A percentile compares a stretch with the other conserved stretches of the same genome.
These are phyloP conservation scores for Penicillium macrosclerotiorum DNA, from an alignment of 495 filamentous ascomycete species.

Conservation along the genomic window DNA sequence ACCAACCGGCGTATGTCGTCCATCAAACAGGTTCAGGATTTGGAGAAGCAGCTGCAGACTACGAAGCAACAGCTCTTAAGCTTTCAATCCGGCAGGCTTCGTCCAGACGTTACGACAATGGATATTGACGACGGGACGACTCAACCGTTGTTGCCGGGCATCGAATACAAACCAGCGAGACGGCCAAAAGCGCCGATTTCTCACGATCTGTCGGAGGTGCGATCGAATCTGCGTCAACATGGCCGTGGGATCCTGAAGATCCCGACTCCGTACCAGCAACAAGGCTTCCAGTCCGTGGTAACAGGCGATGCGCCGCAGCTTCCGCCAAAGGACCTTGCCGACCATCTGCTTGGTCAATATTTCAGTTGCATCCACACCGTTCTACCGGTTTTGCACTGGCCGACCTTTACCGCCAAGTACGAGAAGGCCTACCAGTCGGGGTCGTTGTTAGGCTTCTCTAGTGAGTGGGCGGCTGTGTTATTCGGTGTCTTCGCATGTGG, in stretches of 20 bases:
- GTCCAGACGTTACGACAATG: slow-evolving; percentile 45
- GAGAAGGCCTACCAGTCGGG: slow-evolving; percentile 72
- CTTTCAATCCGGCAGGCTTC: slow-evolving; percentile 52
- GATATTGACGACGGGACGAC: slow-evolving; percentile 61
- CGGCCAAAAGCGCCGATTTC: slow-evolving; percentile 56
- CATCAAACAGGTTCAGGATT: slow-evolving; percentile 97
- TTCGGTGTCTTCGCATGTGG: slow-evolving; percentile 86
- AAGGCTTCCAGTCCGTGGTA: slow-evolving; percentile 49
- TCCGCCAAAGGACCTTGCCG: slow-evolving; percentile 68
- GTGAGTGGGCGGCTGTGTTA: slow-evolving; percentile 77
- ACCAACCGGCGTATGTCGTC: slow-evolving; percentile 98
- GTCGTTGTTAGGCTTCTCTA: slow-evolving; percentile 59
- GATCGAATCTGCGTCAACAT: slow-evolving; percentile 70
- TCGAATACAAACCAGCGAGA: slow-evolving; percentile 61
- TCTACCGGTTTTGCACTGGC: slow-evolving; percentile 88
- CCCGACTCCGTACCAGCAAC: slow-evolving; percentile 67
- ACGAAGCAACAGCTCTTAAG: slow-evolving; percentile 72
- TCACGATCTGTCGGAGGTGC: slow-evolving; percentile 69
- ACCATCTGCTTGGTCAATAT: slow-evolving; percentile 75
- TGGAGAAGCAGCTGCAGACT: slow-evolving; percentile 83
- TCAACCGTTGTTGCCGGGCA: slow-evolving; percentile 65
- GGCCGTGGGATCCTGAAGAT: slow-evolving; percentile 78
- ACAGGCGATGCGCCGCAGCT: slow-evolving; percentile 60
- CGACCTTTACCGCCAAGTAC: slow-evolving; percentile 72
- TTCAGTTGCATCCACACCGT: slow-evolving; percentile 72